Base-by-base conservation (phyloP, 2,329 filamentous ascomycete species). In the Neoarthrinium moseri region DNA sequence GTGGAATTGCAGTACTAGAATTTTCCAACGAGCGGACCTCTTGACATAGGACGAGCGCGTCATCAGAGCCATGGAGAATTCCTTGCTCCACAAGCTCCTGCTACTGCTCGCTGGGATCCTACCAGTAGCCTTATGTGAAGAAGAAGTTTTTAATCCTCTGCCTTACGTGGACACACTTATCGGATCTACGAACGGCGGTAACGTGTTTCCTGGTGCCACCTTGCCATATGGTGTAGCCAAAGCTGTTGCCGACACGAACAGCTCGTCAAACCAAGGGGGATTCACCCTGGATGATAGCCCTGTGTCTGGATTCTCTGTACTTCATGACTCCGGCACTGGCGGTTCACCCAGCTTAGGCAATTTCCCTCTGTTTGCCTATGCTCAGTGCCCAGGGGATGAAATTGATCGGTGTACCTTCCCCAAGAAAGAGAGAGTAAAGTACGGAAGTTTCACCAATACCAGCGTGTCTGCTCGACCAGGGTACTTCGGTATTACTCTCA, bases 311-410 rank as follows among this genome's bases (percentile, higher is more conserved):
- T 83, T 81, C 61, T 78, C 74, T 11, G 70, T 74, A 29, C 70
- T 82, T 67, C 79, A 82, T 57, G 80, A 83, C 56, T 78, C 74
- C 2, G 79, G 79, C 1, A 82, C 78, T 0, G 80, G 80, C 18
- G 72, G 73, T 6, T 64, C 66, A 1, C 80, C 85, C 0, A 88
- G 83, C 4, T 66, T 89, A 13, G 87, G 86, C 12, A 89, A 88
- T 57, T 90, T 90, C 43, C 83, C 87, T 0, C 68, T 90, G 2
- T 89, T 90, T 51, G 75, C 85, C 0, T 84, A 87, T 50, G 67
- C 77, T 4, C 70, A 72, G 32, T 90, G 86, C 51, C 71, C 76
- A 0, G 73, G 69, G 12, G 78, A 86, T 49, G 75, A 83, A 30
- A 64, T 89, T 44, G 71, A 87, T 55, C 69, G 70, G 6, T 89